A percentile compares a stretch with the other conserved stretches of the same genome.
Conservation (phyloP, 1,284 basidiomycete species). For the Mycena sp. region DNA sequence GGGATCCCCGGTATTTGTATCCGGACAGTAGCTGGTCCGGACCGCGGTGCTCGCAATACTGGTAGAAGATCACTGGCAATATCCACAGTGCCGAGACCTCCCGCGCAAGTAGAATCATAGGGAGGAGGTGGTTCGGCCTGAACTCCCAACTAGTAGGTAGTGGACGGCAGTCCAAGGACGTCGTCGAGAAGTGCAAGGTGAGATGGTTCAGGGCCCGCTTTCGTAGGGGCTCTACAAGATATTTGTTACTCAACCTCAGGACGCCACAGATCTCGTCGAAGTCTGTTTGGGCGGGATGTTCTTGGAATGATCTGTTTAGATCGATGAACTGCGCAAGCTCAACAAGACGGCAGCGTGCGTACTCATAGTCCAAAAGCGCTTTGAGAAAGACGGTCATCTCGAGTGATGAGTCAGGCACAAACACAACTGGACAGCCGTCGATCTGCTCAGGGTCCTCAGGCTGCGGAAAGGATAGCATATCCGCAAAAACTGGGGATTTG, state of each 20-base stretch:
- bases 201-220: slow-evolving; percentile 16
- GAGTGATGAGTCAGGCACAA: slow-evolving; percentile 1
- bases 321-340: neutral
- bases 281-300: slow-evolving; percentile 10
- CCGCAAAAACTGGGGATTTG: slow-evolving; percentile 15
- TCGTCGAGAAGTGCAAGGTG: slow-evolving; percentile 1
- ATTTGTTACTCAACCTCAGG: slow-evolving; percentile 12
- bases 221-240: slow-evolving; percentile 11
- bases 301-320: slow-evolving; percentile 10
- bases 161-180: neutral
- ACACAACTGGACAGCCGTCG: slow-evolving; percentile 14
- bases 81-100: slow-evolving; percentile 14
- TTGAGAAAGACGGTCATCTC: slow-evolving; percentile 10
- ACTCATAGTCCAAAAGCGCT: slow-evolving; percentile 20
- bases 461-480: slow-evolving; percentile 19
- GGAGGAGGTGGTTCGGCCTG: slow-evolving; percentile 1
- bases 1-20: no score
- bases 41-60: no score
- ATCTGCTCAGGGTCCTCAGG: neutral
- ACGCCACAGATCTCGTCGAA: slow-evolving; percentile 15
- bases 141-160: neutral
- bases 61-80: slow-evolving; percentile 12
- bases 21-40: no score
- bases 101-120: slow-evolving; percentile 8
- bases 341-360: neutral